Conservation (phyloP, 1,284 basidiomycete genomes). For the Lentinula novae-zelandiae region DNA sequence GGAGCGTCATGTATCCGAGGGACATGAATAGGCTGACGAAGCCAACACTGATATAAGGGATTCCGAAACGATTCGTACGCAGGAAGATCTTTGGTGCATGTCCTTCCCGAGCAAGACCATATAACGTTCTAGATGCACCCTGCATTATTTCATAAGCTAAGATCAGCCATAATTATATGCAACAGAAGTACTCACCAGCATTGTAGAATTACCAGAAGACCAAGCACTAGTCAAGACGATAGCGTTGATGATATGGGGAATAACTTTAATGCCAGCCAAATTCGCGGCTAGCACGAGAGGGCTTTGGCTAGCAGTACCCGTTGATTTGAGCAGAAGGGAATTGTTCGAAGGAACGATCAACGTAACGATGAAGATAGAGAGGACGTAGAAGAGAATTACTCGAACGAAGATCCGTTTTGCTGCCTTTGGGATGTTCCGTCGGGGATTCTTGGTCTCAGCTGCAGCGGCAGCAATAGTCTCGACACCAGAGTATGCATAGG, state of each 20-base stretch:
- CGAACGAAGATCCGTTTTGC: constrained; percentile 47
- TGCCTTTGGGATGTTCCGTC: constrained; percentile 29
- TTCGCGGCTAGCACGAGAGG: constrained; percentile 4
- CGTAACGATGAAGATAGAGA: constrained; percentile 46
- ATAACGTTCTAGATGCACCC: not conserved
- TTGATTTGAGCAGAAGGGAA: constrained; percentile 26
- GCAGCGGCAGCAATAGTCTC: constrained; percentile 31
- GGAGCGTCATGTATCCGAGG: constrained; percentile 17
- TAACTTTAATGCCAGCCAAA: constrained; percentile 22
- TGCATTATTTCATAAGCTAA: not conserved
- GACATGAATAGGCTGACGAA: constrained; percentile 29
- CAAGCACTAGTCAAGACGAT: constrained; percentile 48
- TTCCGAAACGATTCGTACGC: constrained; percentile 17
- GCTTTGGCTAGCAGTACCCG: constrained; percentile 13
- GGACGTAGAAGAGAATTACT: constrained; percentile 51
- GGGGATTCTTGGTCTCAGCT: constrained; percentile 30
- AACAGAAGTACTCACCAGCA: not conserved
- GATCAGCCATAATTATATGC: not conserved
- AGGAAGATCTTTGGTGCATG: constrained; percentile 25
- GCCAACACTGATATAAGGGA: constrained; percentile 18
- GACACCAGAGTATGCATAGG: constrained; percentile 1
- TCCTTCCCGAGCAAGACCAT: not conserved
- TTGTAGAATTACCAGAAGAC: not conserved
- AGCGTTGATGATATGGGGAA: constrained; percentile 65
- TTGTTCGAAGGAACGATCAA: constrained; percentile 43